These are phyloP conservation scores for Boletus sp. DNA, from an alignment of 768 basidiomycete species.

Conservation along the genomic window DNA sequence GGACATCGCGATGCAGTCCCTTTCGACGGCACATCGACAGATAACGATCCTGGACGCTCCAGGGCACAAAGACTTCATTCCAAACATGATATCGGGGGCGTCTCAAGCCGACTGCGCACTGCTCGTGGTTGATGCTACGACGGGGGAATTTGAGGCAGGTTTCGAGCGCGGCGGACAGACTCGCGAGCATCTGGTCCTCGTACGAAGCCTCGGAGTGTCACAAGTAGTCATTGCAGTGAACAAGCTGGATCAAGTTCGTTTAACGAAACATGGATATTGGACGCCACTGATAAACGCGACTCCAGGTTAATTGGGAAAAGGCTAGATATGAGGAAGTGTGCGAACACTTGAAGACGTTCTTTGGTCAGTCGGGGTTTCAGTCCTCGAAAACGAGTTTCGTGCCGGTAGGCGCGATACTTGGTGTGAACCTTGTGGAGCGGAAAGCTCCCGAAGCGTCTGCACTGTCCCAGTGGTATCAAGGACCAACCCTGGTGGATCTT, in stretches of 20 bases:
- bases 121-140: slow-evolving; percentile 86
- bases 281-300: background rate
- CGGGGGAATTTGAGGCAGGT: slow-evolving; percentile 94
- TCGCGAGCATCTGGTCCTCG: slow-evolving; percentile 88
- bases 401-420: slow-evolving; percentile 88
- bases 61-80: slow-evolving; percentile 96
- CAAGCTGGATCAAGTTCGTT: slow-evolving; percentile 77
- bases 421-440: slow-evolving; percentile 71
- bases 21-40: slow-evolving; percentile 68
- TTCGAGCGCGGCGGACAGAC: slow-evolving; percentile 96
- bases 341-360: slow-evolving; percentile 69
- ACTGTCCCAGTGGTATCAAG: slow-evolving; percentile 76
- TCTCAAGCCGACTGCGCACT: slow-evolving; percentile 95
- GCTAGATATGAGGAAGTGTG: slow-evolving; percentile 86
- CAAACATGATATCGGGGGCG: slow-evolving; percentile 99
- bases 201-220: slow-evolving; percentile 87
- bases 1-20: slow-evolving; percentile 87
- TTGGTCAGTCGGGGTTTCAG: slow-evolving; percentile 85
- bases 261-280: background rate
- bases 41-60: slow-evolving; percentile 97
- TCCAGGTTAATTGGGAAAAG: slow-evolving; percentile 83
- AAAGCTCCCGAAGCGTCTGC: slow-evolving; percentile 45
- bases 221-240: slow-evolving; percentile 93
- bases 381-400: slow-evolving; percentile 77
- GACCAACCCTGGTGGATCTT: slow-evolving; percentile 79